Evolutionary conservation across 1,284 basidiomycete species (phyloP), one percentile per base, ranked within the genome.

Genomic region (Mycosarcoma mackinlayi): DNA sequence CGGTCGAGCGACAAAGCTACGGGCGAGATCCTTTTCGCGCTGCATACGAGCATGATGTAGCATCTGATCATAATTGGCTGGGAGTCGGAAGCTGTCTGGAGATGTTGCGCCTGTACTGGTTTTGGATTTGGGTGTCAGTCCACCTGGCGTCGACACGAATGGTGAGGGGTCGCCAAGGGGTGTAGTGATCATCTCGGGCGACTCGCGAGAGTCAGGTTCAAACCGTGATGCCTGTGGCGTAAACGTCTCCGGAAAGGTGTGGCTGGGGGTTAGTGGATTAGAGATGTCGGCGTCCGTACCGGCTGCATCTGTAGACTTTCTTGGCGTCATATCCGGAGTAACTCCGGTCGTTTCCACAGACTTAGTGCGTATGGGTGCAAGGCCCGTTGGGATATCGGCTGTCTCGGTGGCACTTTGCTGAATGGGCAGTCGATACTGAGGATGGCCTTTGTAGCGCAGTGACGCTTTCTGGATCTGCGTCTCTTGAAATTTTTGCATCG

Each of bases 381-480:
- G 53, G 3, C 49, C 50, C 21, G 37, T n/a, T 13, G 37, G 18
- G n/a, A 28, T 28, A 21, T 34, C 49, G 6, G 38, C 49, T 14
- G 24, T 18, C 25, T 10, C 25, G 4, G 19, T 31, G 8, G 27
- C 4, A n/a, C 14, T 38, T 39, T 38, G 37, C 49, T 46, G 35
- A 1, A 13, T 27, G 0, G 56, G 37, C 4, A 48, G 13, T 18
- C 16, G 39, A 19, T 45, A 45, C 23, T 66, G 34, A 10, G 61
- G 55, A 50, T 64, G 55, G 4, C 61, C 55, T 4, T 30, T 6
- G n/a, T 64, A 64, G 7, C 61, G 63, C 23, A 45, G 31, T n/a
- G 57, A 34, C 1, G 63, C 56, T 24, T 40, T 55, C 18, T 18
- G n/a, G 16, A 56, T 28, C 33, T 66, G 63, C 4, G 33, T 33